Base-by-base conservation (phyloP, 2,329 filamentous ascomycete genomes). In the Talaromyces sp. region DNA sequence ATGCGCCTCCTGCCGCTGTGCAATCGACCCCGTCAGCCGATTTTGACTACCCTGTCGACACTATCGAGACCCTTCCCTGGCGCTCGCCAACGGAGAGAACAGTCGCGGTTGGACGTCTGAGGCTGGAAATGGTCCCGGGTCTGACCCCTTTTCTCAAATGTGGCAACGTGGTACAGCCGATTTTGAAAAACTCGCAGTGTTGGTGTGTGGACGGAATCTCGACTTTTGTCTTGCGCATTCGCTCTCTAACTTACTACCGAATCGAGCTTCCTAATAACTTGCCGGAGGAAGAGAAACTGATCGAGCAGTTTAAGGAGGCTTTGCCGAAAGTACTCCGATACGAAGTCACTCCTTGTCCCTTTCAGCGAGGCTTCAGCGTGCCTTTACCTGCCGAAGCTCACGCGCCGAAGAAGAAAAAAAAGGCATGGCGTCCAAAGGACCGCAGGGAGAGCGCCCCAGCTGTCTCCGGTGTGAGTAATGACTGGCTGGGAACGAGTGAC, bases 81-180 rank as follows among this genome's bases (percentile, higher is more conserved):
- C 83, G 82, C 55, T 89, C 89, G 2, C 82, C 85, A n/a, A 85
- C 89, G 1, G 91, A 96, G 74, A 84, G 88, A 68, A 93, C 90
- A 0, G 87, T 96, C 64, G 91, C 92, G 61, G 84, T 90, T 85
- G 92, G 91, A 2, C 84, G 87, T 1, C 83, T 97, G 62, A 85
- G 88, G 64, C 91, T 97, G 64, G 96, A 97, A 72, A 88, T 90
- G 68, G 89, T 95, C 35, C 89, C 90, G 8, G 90, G 91, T 21
- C 91, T 91, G 10, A 90, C 95, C 17, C 90, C 91, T 13, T 97
- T 96, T 69, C 81, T 97, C 10, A 93, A 89, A 74, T 96, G 91
- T 64, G 90, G 90, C 62, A 86, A 86, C 59, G 88, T 93, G 17
- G 82, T 96, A 19, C 90, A 95, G 68, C 89, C 93, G 11, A 95